Evolutionary conservation across 1,139 yeast genomes (phyloP).

Genomic region (Yamadazyma taylorii): DNA sequence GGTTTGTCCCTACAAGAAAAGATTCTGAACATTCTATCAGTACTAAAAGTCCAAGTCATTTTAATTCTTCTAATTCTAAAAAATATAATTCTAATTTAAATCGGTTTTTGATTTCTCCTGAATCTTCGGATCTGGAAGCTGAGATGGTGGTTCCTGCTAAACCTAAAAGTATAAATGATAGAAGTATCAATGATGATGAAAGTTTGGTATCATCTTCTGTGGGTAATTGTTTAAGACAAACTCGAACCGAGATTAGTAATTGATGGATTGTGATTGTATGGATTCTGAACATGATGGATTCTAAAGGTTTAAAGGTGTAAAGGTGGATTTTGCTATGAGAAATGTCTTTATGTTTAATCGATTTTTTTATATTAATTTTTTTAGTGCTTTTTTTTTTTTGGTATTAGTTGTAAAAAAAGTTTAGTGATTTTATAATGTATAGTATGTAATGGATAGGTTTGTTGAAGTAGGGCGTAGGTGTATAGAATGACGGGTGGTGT

Average conservation of each 20-base stretch:
- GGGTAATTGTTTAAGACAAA: constrained; percentile 42
- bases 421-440: constrained; percentile 8
- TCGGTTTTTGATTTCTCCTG: constrained; percentile 31
- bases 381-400: not conserved
- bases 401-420: constrained; percentile 1
- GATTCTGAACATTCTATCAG: constrained; percentile 10
- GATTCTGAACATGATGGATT: too few relatives aligned
- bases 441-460: constrained; percentile 11
- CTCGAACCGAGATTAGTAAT: constrained; percentile 35
- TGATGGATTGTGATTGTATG: too few relatives aligned
- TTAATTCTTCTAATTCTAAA: constrained; percentile 8
- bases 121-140: constrained; percentile 29
- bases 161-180: constrained; percentile 8
- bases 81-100: constrained; percentile 18
- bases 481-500: too few relatives aligned
- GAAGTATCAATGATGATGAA: constrained; percentile 21
- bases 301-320: too few relatives aligned
- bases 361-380: not conserved
- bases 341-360: too few relatives aligned
- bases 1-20: constrained; percentile 27
- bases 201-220: constrained; percentile 40
- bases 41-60: constrained; percentile 3
- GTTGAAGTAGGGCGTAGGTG: too few relatives aligned
- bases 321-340: too few relatives aligned
- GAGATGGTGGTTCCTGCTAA: constrained; percentile 12